Evolutionary conservation across 495 filamentous ascomycete species (phyloP).

Genomic region (Talaromyces stipitatus): DNA sequence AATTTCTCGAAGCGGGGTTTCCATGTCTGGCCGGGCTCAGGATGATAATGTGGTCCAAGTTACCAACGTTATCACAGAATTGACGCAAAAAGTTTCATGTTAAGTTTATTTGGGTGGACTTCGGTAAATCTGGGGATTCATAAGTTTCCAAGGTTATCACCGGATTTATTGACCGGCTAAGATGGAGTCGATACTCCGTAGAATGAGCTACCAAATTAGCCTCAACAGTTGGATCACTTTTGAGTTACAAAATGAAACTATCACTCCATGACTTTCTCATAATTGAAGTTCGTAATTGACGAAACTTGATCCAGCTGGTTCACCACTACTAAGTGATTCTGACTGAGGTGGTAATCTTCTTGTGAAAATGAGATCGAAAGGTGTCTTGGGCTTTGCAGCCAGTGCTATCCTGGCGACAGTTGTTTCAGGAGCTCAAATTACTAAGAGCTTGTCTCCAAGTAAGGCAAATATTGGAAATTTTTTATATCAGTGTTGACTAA

Average conservation of each 20-base stretch:
- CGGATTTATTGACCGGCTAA: background rate
- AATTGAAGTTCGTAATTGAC: background rate
- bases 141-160: no score
- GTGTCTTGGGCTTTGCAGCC: background rate
- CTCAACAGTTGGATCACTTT: background rate
- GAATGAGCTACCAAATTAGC: background rate
- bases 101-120: background rate
- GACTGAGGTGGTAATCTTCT: background rate
- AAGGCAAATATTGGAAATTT: background rate
- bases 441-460: conserved; percentile 10
- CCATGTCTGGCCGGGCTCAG: no score
- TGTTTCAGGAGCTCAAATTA: conserved; percentile 10
- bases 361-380: background rate
- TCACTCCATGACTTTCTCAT: background rate
- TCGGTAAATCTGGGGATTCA: background rate
- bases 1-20: no score
- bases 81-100: background rate
- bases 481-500: background rate
- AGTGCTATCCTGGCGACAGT: background rate
- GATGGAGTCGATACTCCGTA: background rate
- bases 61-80: background rate
- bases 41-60: no score
- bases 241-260: background rate
- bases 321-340: background rate
- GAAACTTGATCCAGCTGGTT: background rate